Conservation (phyloP, 2,329 filamentous ascomycete species). For the Colletotrichum plurivorum region DNA sequence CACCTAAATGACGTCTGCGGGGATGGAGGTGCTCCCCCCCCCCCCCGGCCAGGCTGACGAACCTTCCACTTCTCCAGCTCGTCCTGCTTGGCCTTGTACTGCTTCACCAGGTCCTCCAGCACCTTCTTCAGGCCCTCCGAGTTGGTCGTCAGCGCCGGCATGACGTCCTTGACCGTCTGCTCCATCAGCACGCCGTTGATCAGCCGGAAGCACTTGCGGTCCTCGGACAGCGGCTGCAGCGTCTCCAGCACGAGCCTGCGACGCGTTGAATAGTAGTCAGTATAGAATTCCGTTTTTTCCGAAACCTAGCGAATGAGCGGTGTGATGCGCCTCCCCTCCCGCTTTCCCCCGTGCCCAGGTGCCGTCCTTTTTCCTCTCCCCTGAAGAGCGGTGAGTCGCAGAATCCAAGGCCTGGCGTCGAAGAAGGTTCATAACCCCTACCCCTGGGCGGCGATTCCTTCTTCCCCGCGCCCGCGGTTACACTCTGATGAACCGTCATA, state of each 20-base stretch:
- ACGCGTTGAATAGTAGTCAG: not conserved
- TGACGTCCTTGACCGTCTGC: conserved; percentile 91
- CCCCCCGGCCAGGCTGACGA: too few relatives aligned
- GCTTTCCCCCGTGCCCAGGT: not conserved
- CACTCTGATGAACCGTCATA: not conserved
- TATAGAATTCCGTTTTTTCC: not conserved
- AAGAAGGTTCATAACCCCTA: conserved; percentile 13
- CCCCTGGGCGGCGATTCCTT: not conserved
- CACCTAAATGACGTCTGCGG: conserved; percentile 8
- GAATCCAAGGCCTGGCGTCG: conserved; percentile 39
- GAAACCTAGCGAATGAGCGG: conserved; percentile 9
- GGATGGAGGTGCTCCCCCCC: too few relatives aligned
- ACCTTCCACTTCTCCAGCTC: conserved; percentile 99
- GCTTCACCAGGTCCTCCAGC: conserved; percentile 93
- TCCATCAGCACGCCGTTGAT: conserved; percentile 98
- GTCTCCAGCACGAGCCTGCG: conserved; percentile 93
- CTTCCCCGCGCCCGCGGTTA: not conserved
- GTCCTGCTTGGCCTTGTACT: conserved; percentile 94
- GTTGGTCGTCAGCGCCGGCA: conserved; percentile 93
- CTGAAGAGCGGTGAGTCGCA: conserved; percentile 36
- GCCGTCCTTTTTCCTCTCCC: not conserved
- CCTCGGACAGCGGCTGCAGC: conserved; percentile 82
- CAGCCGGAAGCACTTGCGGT: conserved; percentile 98
- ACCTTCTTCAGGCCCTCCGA: conserved; percentile 95
- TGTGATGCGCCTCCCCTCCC: conserved; percentile 11